Evolutionary conservation across 176 grass and related monocot species (phyloP).

Genomic region (Olyra latifolia): DNA sequence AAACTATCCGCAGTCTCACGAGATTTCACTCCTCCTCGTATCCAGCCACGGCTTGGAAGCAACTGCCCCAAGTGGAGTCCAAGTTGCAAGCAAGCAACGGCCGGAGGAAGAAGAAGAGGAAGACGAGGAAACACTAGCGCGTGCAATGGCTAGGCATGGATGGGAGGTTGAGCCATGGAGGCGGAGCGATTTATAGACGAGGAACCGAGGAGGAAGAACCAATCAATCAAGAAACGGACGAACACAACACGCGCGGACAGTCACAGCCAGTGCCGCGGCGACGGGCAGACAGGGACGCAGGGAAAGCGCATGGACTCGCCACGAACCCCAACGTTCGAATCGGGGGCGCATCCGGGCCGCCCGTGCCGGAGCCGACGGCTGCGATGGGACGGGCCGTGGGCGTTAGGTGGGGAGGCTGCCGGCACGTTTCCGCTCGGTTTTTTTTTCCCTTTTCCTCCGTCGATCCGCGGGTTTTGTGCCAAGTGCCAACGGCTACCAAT

Average conservation of each 20-base stretch:
- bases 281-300: neutral
- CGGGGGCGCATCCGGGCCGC: neutral
- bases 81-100: constrained; percentile 13
- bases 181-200: constrained; percentile 20
- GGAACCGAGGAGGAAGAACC: neutral
- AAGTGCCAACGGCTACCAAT: neutral
- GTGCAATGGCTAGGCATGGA: constrained; percentile 27
- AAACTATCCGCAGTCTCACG: neutral
- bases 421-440: neutral
- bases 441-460: neutral
- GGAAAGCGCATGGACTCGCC: constrained; percentile 7
- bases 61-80: neutral
- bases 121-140: neutral
- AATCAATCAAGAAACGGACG: constrained; percentile 4
- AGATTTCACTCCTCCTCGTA: neutral
- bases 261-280: no score
- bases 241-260: neutral
- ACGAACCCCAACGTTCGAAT: constrained; percentile 48
- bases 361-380: neutral
- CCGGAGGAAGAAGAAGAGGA: neutral
- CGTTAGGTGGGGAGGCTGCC: neutral
- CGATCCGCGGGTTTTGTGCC: neutral
- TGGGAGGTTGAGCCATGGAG: neutral
- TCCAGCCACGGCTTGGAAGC: constrained; percentile 13
- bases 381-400: neutral